phyloP scores from a whole-genome alignment of 305 asterid genomes.

The Striga hermonthica region DNA sequence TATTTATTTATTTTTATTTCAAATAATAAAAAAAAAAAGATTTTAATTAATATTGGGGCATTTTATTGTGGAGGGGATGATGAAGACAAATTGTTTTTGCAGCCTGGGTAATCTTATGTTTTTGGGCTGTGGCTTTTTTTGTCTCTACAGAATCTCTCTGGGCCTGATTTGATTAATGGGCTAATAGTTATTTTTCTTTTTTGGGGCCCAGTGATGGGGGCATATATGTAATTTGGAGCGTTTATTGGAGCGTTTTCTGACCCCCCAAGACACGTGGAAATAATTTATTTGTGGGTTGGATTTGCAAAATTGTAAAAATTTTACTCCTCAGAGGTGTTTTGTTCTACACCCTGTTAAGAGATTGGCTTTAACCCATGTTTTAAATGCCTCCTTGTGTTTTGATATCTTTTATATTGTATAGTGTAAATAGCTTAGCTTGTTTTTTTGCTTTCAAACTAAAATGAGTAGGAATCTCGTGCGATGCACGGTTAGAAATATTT shows the following conservation, averaged over 20 bases:
- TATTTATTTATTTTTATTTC: not conserved
- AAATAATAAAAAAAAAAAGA: not conserved
- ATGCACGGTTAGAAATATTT: no score
- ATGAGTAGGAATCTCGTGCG: no score
- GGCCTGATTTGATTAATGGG: not conserved
- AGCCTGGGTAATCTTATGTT: not conserved
- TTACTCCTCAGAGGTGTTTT: conserved; percentile 55
- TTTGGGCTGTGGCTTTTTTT: conserved; percentile 32
- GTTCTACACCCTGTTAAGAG: conserved; percentile 42
- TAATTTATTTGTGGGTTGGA: conserved; percentile 40
- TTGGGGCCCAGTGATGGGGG: not conserved
- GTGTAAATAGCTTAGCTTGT: no score
- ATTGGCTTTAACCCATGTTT: not conserved
- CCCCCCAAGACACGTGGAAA: conserved; percentile 34
- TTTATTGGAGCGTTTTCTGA: conserved; percentile 7
- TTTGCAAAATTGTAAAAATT: conserved; percentile 35
- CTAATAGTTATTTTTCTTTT: not conserved
- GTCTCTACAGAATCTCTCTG: conserved; percentile 42
- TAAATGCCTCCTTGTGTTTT: no score
- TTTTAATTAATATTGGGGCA: not conserved
- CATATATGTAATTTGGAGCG: conserved; percentile 13
- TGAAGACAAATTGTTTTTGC: not conserved
- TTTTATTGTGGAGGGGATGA: conserved; percentile 33
- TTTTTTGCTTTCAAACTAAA: no score
- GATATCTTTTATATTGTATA: no score